Percentiles rank a stretch among this genome's conserved stretches.
phyloP scores from a whole-genome alignment of 169 alveolate genomes.

The Plasmodium berghei region DNA sequence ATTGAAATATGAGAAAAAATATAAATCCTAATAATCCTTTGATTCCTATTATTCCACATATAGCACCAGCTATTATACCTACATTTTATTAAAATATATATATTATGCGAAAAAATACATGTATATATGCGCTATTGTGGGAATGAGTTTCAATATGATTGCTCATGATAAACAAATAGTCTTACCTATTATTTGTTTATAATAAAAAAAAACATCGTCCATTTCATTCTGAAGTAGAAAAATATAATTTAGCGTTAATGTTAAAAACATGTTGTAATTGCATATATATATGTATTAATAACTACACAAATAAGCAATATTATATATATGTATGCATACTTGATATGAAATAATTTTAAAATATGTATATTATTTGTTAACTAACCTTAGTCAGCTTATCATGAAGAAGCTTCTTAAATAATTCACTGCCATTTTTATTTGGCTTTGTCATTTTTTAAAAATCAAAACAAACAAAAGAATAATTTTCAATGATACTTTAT shows the following conservation, averaged over 20 bases:
- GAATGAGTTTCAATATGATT: background rate
- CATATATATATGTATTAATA: constrained; percentile 21
- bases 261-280: background rate
- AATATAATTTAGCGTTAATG: constrained; percentile 14
- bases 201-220: constrained; percentile 75
- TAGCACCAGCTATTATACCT: constrained; percentile 70
- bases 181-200: constrained; percentile 65
- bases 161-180: background rate
- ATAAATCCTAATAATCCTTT: constrained; percentile 66
- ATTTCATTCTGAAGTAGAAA: constrained; percentile 57
- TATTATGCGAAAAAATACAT: background rate
- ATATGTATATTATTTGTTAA: background rate
- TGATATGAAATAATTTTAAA: constrained; percentile 1
- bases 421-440: constrained; percentile 17
- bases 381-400: constrained; percentile 70
- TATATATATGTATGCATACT: constrained; percentile 4
- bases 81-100: constrained; percentile 10
- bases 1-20: constrained; percentile 66
- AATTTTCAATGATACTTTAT: constrained; percentile 2
- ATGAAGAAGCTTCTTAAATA: constrained; percentile 47
- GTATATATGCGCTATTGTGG: background rate
- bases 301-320: background rate
- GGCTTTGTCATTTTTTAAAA: constrained; percentile 66
- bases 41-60: constrained; percentile 42
- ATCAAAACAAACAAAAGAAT: constrained; percentile 10